phyloP scores from a whole-genome alignment of 2,329 filamentous ascomycete genomes.

The Paecilomyces sp. region DNA sequence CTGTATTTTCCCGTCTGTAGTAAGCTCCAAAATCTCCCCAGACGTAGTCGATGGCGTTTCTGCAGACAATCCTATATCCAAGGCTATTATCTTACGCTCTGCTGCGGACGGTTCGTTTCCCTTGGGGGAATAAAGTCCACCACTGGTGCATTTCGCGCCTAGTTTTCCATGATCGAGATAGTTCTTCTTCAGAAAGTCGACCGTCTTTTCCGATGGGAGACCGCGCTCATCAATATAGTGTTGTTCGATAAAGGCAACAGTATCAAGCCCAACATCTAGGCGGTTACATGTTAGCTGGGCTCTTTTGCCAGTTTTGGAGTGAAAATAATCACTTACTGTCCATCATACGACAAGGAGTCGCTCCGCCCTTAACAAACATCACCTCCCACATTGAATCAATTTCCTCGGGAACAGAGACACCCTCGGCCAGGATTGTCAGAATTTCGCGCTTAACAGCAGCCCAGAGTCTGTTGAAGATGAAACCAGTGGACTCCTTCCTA shows the following conservation, averaged over 20 bases:
- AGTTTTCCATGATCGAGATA: slow-evolving; percentile 43
- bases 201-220: slow-evolving; percentile 30
- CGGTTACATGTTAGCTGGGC: not conserved
- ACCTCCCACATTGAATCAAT: slow-evolving; percentile 44
- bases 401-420: slow-evolving; percentile 42
- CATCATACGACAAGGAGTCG: slow-evolving; percentile 38
- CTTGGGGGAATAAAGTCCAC: not conserved
- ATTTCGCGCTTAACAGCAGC: slow-evolving; percentile 50
- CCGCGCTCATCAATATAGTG: slow-evolving; percentile 47
- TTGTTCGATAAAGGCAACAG: slow-evolving; percentile 46
- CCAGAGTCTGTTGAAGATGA: slow-evolving; percentile 53
- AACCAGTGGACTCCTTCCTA: slow-evolving; percentile 43
- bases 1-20: slow-evolving; percentile 11
- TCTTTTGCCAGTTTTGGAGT: not conserved
- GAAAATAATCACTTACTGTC: slow-evolving; percentile 22
- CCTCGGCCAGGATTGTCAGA: slow-evolving; percentile 44
- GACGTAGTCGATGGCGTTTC: slow-evolving; percentile 5
- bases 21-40: slow-evolving; percentile 13
- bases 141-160: slow-evolving; percentile 35
- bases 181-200: slow-evolving; percentile 39
- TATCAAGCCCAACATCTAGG: slow-evolving; percentile 44
- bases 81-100: not conserved
- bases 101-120: not conserved
- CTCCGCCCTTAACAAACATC: slow-evolving; percentile 25
- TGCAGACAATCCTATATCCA: slow-evolving; percentile 8